Percentiles rank a stretch among this genome's conserved stretches.
phyloP scores from a whole-genome alignment of 2,329 filamentous ascomycete species.

The Madurella fahalii region DNA sequence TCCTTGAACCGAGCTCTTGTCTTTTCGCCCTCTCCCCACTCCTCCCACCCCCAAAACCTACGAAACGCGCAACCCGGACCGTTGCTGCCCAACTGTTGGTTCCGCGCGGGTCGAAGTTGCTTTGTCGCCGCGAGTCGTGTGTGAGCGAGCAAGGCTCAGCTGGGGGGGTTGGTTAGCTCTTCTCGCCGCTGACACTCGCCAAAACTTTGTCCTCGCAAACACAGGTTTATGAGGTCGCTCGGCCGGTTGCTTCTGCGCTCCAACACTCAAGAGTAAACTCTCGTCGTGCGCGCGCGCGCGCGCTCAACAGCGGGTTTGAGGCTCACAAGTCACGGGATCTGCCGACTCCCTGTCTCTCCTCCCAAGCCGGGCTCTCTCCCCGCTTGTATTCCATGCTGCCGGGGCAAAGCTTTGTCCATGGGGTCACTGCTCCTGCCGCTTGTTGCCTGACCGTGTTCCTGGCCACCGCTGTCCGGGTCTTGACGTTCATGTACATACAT shows the following conservation, averaged over 20 bases:
- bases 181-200: no score
- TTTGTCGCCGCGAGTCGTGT: constrained; percentile 10
- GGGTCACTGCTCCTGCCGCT: constrained; percentile 16
- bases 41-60: constrained; percentile 10
- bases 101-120: constrained; percentile 12
- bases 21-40: constrained; percentile 17
- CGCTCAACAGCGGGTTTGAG: no score
- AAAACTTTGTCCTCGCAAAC: no score
- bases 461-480: constrained; percentile 19
- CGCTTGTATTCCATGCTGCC: constrained; percentile 22
- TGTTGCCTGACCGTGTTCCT: constrained; percentile 20
- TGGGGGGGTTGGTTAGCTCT: background rate
- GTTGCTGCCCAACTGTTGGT: constrained; percentile 27
- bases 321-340: constrained; percentile 13
- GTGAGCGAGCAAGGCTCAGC: constrained; percentile 11
- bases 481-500: constrained; percentile 32
- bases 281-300: no score
- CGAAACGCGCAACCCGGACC: constrained; percentile 7
- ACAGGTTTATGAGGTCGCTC: no score
- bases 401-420: constrained; percentile 18
- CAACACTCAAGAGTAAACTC: no score
- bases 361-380: constrained; percentile 15
- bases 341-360: constrained; percentile 1
- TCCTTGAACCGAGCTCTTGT: constrained; percentile 18
- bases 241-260: no score